A percentile compares a stretch with the other conserved stretches of the same genome.
phyloP scores from a whole-genome alignment of 2,329 filamentous ascomycete species.

The Botrytis elliptica region DNA sequence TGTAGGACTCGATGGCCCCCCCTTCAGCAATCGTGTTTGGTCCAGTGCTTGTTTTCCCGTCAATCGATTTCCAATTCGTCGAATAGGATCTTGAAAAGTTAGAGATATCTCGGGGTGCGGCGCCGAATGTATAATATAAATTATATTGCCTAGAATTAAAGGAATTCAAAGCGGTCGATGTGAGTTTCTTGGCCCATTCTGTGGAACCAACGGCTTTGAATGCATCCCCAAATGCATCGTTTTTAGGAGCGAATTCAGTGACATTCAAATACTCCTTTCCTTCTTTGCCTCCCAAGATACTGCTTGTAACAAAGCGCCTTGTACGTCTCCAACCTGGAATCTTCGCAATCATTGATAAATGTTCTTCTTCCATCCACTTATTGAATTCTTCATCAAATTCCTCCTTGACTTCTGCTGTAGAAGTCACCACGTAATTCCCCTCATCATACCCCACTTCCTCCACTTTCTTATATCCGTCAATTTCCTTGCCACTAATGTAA shows the following conservation, averaged over 20 bases:
- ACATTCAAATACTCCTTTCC: slow-evolving; percentile 61
- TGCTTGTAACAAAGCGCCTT: slow-evolving; percentile 66
- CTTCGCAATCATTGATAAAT: slow-evolving; percentile 67
- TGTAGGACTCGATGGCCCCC: slow-evolving; percentile 62
- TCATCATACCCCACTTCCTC: slow-evolving; percentile 61
- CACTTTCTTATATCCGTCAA: slow-evolving; percentile 56
- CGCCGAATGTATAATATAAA: slow-evolving; percentile 78
- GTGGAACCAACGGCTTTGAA: slow-evolving; percentile 63
- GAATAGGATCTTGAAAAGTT: slow-evolving; percentile 23
- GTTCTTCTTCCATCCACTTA: slow-evolving; percentile 74
- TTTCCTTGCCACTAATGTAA: slow-evolving; percentile 55
- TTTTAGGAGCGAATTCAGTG: slow-evolving; percentile 68
- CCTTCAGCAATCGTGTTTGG: slow-evolving; percentile 44
- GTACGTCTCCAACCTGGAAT: slow-evolving; percentile 78
- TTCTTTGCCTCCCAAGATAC: slow-evolving; percentile 54
- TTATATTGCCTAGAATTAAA: slow-evolving; percentile 62
- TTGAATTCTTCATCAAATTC: slow-evolving; percentile 56
- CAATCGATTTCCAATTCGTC: slow-evolving; percentile 47
- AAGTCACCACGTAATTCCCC: slow-evolving; percentile 59
- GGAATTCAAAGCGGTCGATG: slow-evolving; percentile 55
- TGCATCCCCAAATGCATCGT: slow-evolving; percentile 64
- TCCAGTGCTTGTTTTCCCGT: slow-evolving; percentile 41
- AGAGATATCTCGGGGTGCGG: slow-evolving; percentile 65
- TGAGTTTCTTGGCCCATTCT: slow-evolving; percentile 58
- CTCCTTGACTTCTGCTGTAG: slow-evolving; percentile 53